Conservation (phyloP, 805 yeast genomes). For the Zygosaccharomyces bailii region DNA sequence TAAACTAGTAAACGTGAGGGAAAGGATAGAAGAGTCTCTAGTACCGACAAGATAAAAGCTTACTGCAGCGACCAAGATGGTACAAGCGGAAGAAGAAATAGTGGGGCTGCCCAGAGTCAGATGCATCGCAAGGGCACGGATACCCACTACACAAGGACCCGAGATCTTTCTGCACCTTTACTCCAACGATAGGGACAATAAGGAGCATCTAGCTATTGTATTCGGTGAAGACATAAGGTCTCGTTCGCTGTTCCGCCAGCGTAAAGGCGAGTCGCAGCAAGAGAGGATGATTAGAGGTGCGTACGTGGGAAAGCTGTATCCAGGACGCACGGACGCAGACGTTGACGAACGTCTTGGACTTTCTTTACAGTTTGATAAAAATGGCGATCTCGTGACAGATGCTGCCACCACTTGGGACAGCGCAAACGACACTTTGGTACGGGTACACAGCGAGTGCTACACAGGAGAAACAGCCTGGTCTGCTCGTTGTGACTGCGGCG, state of each 20-base stretch:
- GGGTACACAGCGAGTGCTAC: slow-evolving; percentile 96
- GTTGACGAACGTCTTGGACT: slow-evolving; percentile 45
- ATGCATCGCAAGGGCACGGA: slow-evolving; percentile 91
- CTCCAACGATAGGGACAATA: slow-evolving; percentile 77
- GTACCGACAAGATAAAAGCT: no score
- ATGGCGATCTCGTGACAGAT: slow-evolving; percentile 27
- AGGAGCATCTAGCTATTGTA: slow-evolving; percentile 95
- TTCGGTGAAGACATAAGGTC: slow-evolving; percentile 92
- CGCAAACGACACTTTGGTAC: slow-evolving; percentile 51
- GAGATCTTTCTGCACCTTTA: slow-evolving; percentile 91
- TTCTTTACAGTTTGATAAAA: slow-evolving; percentile 40
- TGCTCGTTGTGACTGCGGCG: slow-evolving; percentile 99
- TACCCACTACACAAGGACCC: slow-evolving; percentile 93
- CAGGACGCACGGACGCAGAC: slow-evolving; percentile 78
- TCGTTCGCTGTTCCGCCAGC: slow-evolving; percentile 56
- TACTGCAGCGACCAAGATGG: slow-evolving; percentile 1
- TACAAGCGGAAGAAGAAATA: slow-evolving; percentile 4
- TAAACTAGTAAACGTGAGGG: background rate
- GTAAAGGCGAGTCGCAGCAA: slow-evolving; percentile 74
- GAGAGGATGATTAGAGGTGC: slow-evolving; percentile 99
- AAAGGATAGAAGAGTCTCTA: no score
- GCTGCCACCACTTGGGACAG: slow-evolving; percentile 28
- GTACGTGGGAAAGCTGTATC: slow-evolving; percentile 81
- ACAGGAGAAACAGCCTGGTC: slow-evolving; percentile 99
- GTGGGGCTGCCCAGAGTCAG: slow-evolving; percentile 69